Evolutionary conservation across 352 stramenopile species (phyloP), one percentile per base, ranked within the genome.

Genomic region (Pseudoperonospora humuli): DNA sequence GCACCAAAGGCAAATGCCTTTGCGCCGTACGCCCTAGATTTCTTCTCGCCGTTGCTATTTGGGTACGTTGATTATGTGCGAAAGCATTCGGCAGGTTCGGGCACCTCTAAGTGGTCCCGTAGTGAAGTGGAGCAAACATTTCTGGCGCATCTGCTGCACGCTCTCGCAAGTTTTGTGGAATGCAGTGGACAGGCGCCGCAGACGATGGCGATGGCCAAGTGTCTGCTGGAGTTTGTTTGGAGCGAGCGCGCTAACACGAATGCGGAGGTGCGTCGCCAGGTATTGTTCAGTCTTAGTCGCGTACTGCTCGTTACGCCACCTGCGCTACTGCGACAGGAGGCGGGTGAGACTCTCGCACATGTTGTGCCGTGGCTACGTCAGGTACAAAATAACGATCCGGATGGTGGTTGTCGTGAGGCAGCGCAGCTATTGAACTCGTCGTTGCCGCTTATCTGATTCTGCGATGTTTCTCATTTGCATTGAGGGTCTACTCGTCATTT

Each of bases 41-140:
- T 90, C 45, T 90, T 90, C 49, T 84, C 70, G n/a, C 75, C 77
- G 11, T 31, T 90, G 29, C 38, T 90, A 3, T 84, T 85, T 35
- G 75, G 77, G 1, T 90, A 86, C 48, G 49, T 81, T 15, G 55
- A 81, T 35, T 90, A 79, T 40, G 44, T 67, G 20, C 67, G 54
- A 5, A 46, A 61, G 19, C 54, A 77, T 39, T 55, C 54, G 1
- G 4, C 11, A 7, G 15, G 8, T 23, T 38, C 32, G n/a, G 29
- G 20, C 10, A 39, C 14, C 15, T 13, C 58, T 19, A 58, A 29
- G 13, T 56, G 61, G 31, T 25, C 54, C 3, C 39, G 65, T 31
- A 75, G 50, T 13, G 76, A 88, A 24, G 39, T 90, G 2, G 77
- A 90, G 32, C 61, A 75, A 35, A 62, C 78, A 11, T 83, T 90